A percentile compares a stretch with the other conserved stretches of the same genome.
Conservation (phyloP, 192 early-diverging fungal species). For the Spinellus fusiger region DNA sequence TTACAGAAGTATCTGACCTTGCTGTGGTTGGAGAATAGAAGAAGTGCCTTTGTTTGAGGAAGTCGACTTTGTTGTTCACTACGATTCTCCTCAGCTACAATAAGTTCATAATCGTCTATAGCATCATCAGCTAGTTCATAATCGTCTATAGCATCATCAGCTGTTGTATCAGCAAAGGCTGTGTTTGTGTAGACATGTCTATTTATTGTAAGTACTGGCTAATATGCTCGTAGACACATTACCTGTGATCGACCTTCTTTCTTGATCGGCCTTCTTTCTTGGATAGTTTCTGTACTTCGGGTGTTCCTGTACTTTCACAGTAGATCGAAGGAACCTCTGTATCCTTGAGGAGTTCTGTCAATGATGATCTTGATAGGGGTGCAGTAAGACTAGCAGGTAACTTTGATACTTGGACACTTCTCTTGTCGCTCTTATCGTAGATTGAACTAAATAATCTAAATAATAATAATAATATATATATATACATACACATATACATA, state of each 20-base stretch:
- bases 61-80: conserved; percentile 5
- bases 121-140: no score
- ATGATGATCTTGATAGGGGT: not conserved
- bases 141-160: not conserved
- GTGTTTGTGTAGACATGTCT: not conserved
- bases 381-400: no score
- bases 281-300: not conserved
- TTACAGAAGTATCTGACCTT: conserved; percentile 39
- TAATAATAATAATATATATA: not conserved
- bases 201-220: not conserved
- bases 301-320: not conserved
- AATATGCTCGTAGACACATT: not conserved
- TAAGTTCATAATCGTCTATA: conserved; percentile 21
- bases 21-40: conserved; percentile 43
- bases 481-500: no score
- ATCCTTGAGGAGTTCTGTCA: not conserved
- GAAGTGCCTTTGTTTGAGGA: conserved; percentile 27
- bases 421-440: conserved; percentile 5
- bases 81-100: conserved; percentile 29
- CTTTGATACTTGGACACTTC: conserved; percentile 5
- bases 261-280: not conserved
- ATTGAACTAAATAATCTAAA: conserved; percentile 10
- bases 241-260: not conserved
- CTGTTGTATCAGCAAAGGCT: not conserved
- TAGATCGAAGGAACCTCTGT: not conserved